Base-by-base conservation (phyloP, 192 early-diverging fungal species). In the Umbelopsis sp. region DNA sequence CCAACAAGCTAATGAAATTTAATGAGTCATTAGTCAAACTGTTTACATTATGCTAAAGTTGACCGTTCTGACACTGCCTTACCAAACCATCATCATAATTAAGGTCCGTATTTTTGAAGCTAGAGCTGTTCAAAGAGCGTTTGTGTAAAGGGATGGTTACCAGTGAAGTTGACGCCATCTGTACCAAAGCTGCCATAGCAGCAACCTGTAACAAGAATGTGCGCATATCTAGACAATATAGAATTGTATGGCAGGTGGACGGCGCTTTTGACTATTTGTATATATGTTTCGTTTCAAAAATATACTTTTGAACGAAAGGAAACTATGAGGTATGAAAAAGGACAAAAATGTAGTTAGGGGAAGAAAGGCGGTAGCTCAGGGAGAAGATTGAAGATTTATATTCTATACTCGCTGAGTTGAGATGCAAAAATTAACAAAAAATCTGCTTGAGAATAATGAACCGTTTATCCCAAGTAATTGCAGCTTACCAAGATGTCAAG, bases 21-120 rank as follows among this genome's bases (percentile, higher is more conserved):
- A 32, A 34, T 2, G 5, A 12, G 47, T 49, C n/a, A 21, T 49
- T 21, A 49, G 47, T 1, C 47, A 49, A 49, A 49, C 4, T 41
- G 38, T 41, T 41, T 6, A 41, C 12, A 6, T 41, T 41, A 41
- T 41, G 38, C 1, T 41, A 0, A 41, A 11, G 38, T 41, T 11
- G 38, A 49, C 4, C 1, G 47, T 16, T 49, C 11, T n/a, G 16
- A 17, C 16, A 49, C 43, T 44, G 20, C 34, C 68, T 65, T 75
- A 76, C 74, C 74, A 76, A 66, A 38, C 74, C 74, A 68, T 71
- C 69, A 53, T 76, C 69, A 49, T 71, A 49, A 45, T 45, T 76
- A 69, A 76, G 51, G 43, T 65, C 26, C 41, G 70, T 70, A 51
- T 65, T 76, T 53, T n/a, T 76, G 24, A 76, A 50, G 14, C 71